These are phyloP conservation scores for Aspergillus asperescens DNA, from an alignment of 495 filamentous ascomycete species.

Conservation along the genomic window DNA sequence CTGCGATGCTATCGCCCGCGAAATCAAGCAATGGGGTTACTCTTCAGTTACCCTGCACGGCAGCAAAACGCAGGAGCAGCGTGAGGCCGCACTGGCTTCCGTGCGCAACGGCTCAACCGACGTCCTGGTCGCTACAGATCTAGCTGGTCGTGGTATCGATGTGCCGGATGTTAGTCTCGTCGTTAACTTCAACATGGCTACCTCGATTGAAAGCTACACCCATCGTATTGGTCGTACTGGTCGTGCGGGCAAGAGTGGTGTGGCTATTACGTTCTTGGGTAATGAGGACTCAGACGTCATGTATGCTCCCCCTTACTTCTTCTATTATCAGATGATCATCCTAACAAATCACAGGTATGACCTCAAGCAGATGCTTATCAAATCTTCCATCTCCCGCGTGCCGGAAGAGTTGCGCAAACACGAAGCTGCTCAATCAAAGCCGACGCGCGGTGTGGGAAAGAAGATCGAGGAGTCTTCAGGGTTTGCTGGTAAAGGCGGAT, in stretches of 20 bases:
- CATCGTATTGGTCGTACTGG: slow-evolving; percentile 97
- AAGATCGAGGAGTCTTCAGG: slow-evolving; percentile 59
- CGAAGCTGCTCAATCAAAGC: slow-evolving; percentile 86
- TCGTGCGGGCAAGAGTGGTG: slow-evolving; percentile 95
- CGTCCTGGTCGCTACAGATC: slow-evolving; percentile 94
- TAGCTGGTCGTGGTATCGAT: slow-evolving; percentile 97
- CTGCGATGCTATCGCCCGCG: slow-evolving; percentile 90
- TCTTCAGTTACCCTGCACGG: slow-evolving; percentile 89
- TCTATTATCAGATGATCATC: not conserved
- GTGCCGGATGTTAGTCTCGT: slow-evolving; percentile 91
- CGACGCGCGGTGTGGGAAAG: slow-evolving; percentile 52
- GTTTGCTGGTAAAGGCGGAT: slow-evolving; percentile 57
- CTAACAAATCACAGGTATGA: slow-evolving; percentile 52
- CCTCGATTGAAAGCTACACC: slow-evolving; percentile 89
- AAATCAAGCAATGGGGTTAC: slow-evolving; percentile 94
- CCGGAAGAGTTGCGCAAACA: slow-evolving; percentile 93
- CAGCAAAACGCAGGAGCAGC: slow-evolving; percentile 93
- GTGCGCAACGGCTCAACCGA: slow-evolving; percentile 73
- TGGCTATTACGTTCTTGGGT: slow-evolving; percentile 93
- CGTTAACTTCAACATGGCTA: slow-evolving; percentile 99
- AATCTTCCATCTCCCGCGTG: slow-evolving; percentile 82
- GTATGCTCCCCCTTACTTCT: slow-evolving; percentile 48
- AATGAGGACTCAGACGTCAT: slow-evolving; percentile 88
- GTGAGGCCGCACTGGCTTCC: slow-evolving; percentile 88
- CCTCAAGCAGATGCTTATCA: slow-evolving; percentile 91